Evolutionary conservation across 805 yeast species (phyloP).

Genomic region (Komagataella mondaviorum): DNA sequence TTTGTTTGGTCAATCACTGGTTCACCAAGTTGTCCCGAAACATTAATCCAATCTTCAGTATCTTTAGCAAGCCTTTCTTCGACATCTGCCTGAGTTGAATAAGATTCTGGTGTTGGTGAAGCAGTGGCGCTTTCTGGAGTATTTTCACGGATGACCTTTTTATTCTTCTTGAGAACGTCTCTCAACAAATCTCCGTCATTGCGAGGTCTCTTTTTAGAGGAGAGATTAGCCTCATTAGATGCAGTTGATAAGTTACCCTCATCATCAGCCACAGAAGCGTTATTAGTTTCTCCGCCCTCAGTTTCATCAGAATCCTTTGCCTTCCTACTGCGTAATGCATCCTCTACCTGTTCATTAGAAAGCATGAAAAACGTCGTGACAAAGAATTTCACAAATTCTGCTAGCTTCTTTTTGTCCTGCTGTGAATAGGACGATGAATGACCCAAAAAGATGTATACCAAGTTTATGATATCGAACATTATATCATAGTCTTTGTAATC

Average conservation of each 20-base stretch:
- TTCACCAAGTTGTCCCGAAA: conserved; percentile 10
- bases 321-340: conserved; percentile 6
- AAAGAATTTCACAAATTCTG: conserved; percentile 57
- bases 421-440: conserved; percentile 65
- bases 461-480: conserved; percentile 57
- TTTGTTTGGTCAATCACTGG: conserved; percentile 8
- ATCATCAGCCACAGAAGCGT: conserved; percentile 5
- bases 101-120: conserved; percentile 6
- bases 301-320: conserved; percentile 9
- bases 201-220: conserved; percentile 29
- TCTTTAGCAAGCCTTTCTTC: conserved; percentile 13
- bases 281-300: conserved; percentile 10
- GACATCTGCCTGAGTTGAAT: conserved; percentile 8
- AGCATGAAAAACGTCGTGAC: conserved; percentile 59
- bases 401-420: conserved; percentile 67
- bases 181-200: conserved; percentile 43
- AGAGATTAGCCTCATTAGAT: conserved; percentile 12
- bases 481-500: conserved; percentile 53
- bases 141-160: conserved; percentile 14
- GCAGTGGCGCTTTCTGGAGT: not conserved
- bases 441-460: conserved; percentile 53
- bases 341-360: conserved; percentile 24
- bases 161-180: conserved; percentile 46
- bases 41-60: conserved; percentile 19
- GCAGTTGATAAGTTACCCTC: not conserved